phyloP scores from a whole-genome alignment of 1,284 basidiomycete species.

The Leccinum solheimii region DNA sequence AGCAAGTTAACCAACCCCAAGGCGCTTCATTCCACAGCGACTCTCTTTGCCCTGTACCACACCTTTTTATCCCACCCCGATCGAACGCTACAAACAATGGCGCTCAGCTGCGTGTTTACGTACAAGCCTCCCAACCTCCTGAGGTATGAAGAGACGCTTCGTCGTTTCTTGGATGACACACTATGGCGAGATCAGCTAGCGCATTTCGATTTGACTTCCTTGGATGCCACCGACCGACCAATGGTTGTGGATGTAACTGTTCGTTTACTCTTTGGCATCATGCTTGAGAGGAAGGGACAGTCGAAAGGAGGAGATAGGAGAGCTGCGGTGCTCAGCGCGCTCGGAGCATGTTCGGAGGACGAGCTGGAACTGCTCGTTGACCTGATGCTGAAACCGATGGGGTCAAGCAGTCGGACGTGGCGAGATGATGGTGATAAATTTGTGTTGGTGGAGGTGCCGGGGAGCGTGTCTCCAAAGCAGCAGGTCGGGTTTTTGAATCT shows the following conservation, averaged over 20 bases:
- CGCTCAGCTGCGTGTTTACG: conserved; percentile 80
- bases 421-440: conserved; percentile 27
- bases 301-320: conserved; percentile 71
- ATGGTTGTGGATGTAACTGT: conserved; percentile 78
- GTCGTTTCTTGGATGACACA: conserved; percentile 78
- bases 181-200: conserved; percentile 89
- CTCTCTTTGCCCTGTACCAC: conserved; percentile 69
- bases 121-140: conserved; percentile 77
- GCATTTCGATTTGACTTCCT: conserved; percentile 64
- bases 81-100: conserved; percentile 71
- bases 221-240: conserved; percentile 64
- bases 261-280: conserved; percentile 85
- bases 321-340: conserved; percentile 73
- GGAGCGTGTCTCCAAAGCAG: conserved; percentile 60
- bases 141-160: conserved; percentile 69
- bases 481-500: conserved; percentile 83
- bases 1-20: conserved; percentile 91
- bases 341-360: conserved; percentile 69
- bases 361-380: conserved; percentile 84
- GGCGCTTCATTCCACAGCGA: conserved; percentile 72
- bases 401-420: conserved; percentile 33
- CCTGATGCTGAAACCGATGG: conserved; percentile 87
- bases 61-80: conserved; percentile 88
- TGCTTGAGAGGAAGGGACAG: conserved; percentile 82
- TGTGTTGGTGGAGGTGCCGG: conserved; percentile 33